Percentiles rank a stretch among this genome's conserved stretches.
These are phyloP conservation scores for Sporisorium graminicola DNA, from an alignment of 1,284 basidiomycete species.

Conservation along the genomic window DNA sequence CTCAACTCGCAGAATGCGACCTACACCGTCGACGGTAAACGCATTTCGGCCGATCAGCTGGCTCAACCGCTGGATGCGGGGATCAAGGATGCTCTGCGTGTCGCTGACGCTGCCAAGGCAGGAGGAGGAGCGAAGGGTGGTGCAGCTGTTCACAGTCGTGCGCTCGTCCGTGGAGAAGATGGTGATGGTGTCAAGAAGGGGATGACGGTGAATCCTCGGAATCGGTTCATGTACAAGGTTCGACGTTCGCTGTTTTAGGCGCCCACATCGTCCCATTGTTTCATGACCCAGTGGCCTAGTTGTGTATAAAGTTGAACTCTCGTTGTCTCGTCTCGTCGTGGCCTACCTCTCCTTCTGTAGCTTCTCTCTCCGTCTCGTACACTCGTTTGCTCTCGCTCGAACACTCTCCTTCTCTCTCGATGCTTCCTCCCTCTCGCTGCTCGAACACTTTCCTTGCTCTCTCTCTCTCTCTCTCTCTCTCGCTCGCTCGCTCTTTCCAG, in stretches of 20 bases:
- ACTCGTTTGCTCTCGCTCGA: not conserved
- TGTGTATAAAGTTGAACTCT: slow-evolving; percentile 1
- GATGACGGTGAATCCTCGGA: slow-evolving; percentile 2
- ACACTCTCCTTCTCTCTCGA: not conserved
- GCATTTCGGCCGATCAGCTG: slow-evolving; percentile 16
- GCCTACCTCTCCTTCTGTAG: not conserved
- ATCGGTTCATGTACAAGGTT: slow-evolving; percentile 21
- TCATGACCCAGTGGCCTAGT: no score
- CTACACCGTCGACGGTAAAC: slow-evolving; percentile 24
- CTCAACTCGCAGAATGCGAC: slow-evolving; percentile 7
- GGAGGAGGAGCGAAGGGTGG: not conserved
- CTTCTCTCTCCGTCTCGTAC: not conserved
- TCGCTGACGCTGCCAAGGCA: not conserved
- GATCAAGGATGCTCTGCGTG: slow-evolving; percentile 14
- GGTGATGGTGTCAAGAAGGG: not conserved
- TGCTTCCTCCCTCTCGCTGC: not conserved
- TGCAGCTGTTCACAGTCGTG: not conserved
- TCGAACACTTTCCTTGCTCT: not conserved
- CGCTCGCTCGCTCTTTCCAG: no score
- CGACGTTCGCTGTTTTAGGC: slow-evolving; percentile 5
- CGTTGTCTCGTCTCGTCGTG: not conserved
- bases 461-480: not conserved
- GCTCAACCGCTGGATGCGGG: slow-evolving; percentile 1
- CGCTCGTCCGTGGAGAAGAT: not conserved
- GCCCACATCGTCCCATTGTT: not conserved